phyloP scores from a whole-genome alignment of 1,139 yeast genomes.

The Yamadazyma songkhlaensis region DNA sequence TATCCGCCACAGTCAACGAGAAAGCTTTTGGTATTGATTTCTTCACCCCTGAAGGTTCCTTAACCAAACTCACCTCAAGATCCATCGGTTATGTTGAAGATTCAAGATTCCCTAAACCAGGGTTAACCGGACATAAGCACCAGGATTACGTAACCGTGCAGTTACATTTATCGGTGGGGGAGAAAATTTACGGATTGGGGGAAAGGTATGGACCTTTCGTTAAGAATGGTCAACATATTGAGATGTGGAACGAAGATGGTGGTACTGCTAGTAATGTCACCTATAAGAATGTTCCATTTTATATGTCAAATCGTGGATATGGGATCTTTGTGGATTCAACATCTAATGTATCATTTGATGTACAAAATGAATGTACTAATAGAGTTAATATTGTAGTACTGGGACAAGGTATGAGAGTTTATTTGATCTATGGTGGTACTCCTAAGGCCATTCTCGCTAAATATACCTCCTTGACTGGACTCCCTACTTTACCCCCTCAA shows the following conservation, averaged over 20 bases:
- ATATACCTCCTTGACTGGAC: conserved; percentile 28
- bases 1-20: conserved; percentile 2
- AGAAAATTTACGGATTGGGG: conserved; percentile 33
- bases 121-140: conserved; percentile 14
- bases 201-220: conserved; percentile 32
- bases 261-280: conserved; percentile 33
- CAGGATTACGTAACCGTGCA: conserved; percentile 25
- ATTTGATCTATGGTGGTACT: conserved; percentile 27
- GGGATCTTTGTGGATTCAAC: conserved; percentile 32
- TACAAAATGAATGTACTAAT: conserved; percentile 33
- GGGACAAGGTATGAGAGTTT: conserved; percentile 28
- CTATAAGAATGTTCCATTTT: conserved; percentile 34
- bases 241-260: conserved; percentile 36
- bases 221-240: conserved; percentile 34
- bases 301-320: conserved; percentile 27
- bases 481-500: conserved; percentile 33
- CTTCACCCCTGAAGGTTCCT: conserved; percentile 9
- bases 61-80: conserved; percentile 28
- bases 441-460: conserved; percentile 25
- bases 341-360: conserved; percentile 25
- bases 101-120: conserved; percentile 16
- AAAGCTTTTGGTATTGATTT: conserved; percentile 22
- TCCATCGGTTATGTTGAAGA: conserved; percentile 32
- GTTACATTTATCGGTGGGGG: conserved; percentile 30
- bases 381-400: conserved; percentile 30